Evolutionary conservation across 495 filamentous ascomycete species (phyloP), one percentile per base, ranked within the genome.

Genomic region (Penicillium subrubescens): DNA sequence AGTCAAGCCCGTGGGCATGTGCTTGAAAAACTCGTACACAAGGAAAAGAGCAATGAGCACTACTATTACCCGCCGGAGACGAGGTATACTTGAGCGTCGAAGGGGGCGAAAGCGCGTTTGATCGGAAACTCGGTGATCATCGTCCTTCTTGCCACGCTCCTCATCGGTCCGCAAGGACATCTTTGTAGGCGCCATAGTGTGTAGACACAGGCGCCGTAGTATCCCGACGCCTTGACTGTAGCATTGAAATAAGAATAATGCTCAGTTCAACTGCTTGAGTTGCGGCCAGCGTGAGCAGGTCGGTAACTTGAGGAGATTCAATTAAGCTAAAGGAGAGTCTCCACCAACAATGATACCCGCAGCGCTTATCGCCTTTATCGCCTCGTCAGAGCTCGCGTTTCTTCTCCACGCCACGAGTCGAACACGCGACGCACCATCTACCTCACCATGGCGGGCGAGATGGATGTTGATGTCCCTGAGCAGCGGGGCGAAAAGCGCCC

Each of bases 71-170:
- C 83, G 73, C 52, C 83, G 79, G 62, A 75, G 77, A 53, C 83
- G 81, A 48, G 77, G 75, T 19, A 64, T 60, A 53, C 72, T 74
- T 62, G 76, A 77, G 44, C 64, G 64, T 31, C 71, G 71, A 61
- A 74, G 63, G 17, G 73, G 62, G 41, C 73, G 66, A 41, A 71
- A 63, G 54, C 67, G 70, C 25, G 61, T 41, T 52, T 60, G 62
- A 33, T 67, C 68, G 25, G 64, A 65, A 5, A 77, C 79, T 58
- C 78, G 82, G 71, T 86, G 84, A 67, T 90, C 88, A 71, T 90
- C 88, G 70, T 89, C 82, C 62, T 84, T 86, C 77, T 90, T 90
- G 52, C 87, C 88, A n/a, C 88, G 81, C 80, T 90, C 88, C 75
- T 87, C 87, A 73, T 90, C 88, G 53, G 71, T 79, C 17, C 79